Evolutionary conservation across 1,139 yeast species (phyloP).

Genomic region (Zhuliangozyma blackwelliae): DNA sequence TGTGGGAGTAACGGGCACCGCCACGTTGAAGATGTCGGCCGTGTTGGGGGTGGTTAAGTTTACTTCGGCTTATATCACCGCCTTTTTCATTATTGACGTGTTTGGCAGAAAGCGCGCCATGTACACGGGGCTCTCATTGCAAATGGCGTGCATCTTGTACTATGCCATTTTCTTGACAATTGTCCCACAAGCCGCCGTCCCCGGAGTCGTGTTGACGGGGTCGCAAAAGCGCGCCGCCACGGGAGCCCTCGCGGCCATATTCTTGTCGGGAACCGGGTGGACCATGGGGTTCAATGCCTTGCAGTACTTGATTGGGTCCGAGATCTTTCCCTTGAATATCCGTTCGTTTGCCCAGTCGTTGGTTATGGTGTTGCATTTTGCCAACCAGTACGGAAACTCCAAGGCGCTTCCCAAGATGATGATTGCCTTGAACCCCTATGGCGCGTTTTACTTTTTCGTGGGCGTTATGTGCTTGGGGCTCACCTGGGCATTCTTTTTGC

Average conservation of each 20-base stretch:
- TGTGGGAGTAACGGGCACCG: constrained; percentile 40
- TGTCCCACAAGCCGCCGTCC: constrained; percentile 42
- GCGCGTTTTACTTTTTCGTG: constrained; percentile 52
- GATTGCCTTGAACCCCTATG: constrained; percentile 43
- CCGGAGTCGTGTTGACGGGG: constrained; percentile 21
- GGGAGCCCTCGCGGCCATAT: constrained; percentile 52
- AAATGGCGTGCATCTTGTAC: constrained; percentile 25
- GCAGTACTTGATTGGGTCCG: constrained; percentile 57
- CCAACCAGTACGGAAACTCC: constrained; percentile 57
- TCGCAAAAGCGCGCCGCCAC: constrained; percentile 37
- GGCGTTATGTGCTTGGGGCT: constrained; percentile 41
- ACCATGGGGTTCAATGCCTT: constrained; percentile 58
- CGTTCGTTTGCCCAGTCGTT: constrained; percentile 52
- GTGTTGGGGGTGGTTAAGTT: constrained; percentile 47
- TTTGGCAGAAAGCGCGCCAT: constrained; percentile 42
- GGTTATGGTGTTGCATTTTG: constrained; percentile 56
- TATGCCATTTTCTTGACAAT: constrained; percentile 45
- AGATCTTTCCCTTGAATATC: constrained; percentile 53
- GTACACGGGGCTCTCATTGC: constrained; percentile 37
- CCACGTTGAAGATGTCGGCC: constrained; percentile 43
- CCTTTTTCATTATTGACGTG: constrained; percentile 45
- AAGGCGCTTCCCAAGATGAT: constrained; percentile 55
- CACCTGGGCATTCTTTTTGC: constrained; percentile 48
- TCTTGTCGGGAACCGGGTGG: constrained; percentile 57
- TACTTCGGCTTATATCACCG: constrained; percentile 38